These are phyloP conservation scores for Pichia sp. DNA, from an alignment of 1,139 yeast genomes.

Conservation along the genomic window DNA sequence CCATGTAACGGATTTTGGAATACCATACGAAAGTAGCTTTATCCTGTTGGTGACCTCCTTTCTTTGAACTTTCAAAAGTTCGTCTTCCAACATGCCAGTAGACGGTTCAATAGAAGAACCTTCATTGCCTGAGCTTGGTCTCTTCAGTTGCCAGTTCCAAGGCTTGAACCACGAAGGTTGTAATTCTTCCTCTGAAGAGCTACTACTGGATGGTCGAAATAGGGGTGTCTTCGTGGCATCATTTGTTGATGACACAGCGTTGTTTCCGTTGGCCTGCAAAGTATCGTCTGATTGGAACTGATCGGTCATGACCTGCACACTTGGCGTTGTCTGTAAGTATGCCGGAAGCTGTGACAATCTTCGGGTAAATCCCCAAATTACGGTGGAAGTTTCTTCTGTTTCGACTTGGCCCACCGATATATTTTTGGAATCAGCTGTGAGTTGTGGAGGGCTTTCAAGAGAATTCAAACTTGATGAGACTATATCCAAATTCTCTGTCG, in stretches of 20 bases:
- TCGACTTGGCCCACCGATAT: too few relatives aligned
- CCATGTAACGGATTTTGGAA: conserved; percentile 20
- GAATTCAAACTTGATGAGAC: too few relatives aligned
- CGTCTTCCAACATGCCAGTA: conserved; percentile 9
- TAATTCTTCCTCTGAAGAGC: background rate
- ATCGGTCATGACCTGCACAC: too few relatives aligned
- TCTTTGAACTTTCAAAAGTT: conserved; percentile 6
- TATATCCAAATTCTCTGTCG: too few relatives aligned
- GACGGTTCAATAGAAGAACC: conserved; percentile 5
- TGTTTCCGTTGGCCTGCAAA: too few relatives aligned
- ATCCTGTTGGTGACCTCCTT: conserved; percentile 15
- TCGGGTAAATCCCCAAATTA: conserved; percentile 8
- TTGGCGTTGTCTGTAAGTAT: background rate
- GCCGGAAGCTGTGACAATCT: conserved; percentile 4
- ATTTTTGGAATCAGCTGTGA: too few relatives aligned
- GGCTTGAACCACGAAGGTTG: conserved; percentile 10
- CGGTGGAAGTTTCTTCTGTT: background rate
- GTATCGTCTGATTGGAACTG: too few relatives aligned
- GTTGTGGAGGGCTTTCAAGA: too few relatives aligned
- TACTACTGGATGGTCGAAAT: background rate
- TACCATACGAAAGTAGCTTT: conserved; percentile 13
- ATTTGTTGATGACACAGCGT: too few relatives aligned
- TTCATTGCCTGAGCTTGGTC: background rate
- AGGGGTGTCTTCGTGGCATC: background rate
- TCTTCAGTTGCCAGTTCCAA: conserved; percentile 6